phyloP scores from a whole-genome alignment of 2,329 filamentous ascomycete species.

The Cercospora sp. region DNA sequence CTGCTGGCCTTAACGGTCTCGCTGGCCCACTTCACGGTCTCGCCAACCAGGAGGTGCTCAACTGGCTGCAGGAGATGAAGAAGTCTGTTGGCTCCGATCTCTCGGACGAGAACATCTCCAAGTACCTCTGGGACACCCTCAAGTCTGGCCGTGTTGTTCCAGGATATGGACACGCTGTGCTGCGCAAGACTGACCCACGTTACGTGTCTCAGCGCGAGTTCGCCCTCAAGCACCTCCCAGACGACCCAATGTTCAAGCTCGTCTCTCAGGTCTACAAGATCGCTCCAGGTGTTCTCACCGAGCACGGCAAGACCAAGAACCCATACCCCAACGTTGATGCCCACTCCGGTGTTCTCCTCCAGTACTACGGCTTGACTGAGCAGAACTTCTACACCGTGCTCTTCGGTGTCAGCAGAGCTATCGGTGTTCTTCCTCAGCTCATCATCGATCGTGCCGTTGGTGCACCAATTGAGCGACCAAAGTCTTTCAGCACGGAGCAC shows the following conservation, averaged over 20 bases:
- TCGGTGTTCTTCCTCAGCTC: slow-evolving; percentile 97
- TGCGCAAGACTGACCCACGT: slow-evolving; percentile 99
- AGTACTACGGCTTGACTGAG: slow-evolving; percentile 99
- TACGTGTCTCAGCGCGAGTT: slow-evolving; percentile 99
- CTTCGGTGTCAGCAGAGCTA: slow-evolving; percentile 96
- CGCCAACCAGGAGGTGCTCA: slow-evolving; percentile 98
- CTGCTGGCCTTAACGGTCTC: slow-evolving; percentile 96
- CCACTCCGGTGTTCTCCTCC: slow-evolving; percentile 97
- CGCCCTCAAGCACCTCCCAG: slow-evolving; percentile 85
- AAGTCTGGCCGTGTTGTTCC: slow-evolving; percentile 95
- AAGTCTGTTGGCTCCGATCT: slow-evolving; percentile 88
- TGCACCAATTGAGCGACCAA: slow-evolving; percentile 96
- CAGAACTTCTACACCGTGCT: slow-evolving; percentile 99
- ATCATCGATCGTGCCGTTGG: slow-evolving; percentile 99
- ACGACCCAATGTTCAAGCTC: slow-evolving; percentile 99
- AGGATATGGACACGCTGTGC: slow-evolving; percentile 96
- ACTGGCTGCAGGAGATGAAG: slow-evolving; percentile 99
- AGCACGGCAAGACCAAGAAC: slow-evolving; percentile 99
- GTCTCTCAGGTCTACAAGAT: slow-evolving; percentile 99
- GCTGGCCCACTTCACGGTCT: slow-evolving; percentile 97
- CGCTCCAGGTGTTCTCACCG: slow-evolving; percentile 91
- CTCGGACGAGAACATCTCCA: slow-evolving; percentile 92
- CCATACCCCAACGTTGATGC: slow-evolving; percentile 98
- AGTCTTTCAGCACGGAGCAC: slow-evolving; percentile 97
- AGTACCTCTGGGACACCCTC: slow-evolving; percentile 98